A percentile compares a stretch with the other conserved stretches of the same genome.
Evolutionary conservation across 2,329 filamentous ascomycete species (phyloP).

Genomic region (Aspergillus sp.): DNA sequence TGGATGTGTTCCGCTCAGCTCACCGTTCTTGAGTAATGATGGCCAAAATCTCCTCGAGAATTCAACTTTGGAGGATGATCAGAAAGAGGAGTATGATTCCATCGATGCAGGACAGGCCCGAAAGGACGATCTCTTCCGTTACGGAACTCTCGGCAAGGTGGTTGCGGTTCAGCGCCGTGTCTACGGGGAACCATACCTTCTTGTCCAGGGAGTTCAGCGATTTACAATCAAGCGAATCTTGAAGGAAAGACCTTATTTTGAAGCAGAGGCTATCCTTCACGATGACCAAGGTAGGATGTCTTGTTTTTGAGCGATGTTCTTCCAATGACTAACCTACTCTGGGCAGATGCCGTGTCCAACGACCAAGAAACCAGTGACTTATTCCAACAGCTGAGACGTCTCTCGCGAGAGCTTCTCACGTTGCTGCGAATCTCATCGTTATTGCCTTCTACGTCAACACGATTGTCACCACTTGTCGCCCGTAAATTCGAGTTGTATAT

Average conservation of each 20-base stretch:
- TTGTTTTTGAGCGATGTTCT: too few species aligned
- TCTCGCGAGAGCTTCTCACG: conserved; percentile 80
- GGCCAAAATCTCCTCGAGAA: conserved; percentile 72
- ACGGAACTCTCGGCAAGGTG: conserved; percentile 76
- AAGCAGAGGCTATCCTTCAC: conserved; percentile 69
- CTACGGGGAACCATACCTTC: conserved; percentile 70
- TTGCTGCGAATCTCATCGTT: conserved; percentile 80
- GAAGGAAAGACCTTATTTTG: conserved; percentile 79
- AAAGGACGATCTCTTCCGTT: conserved; percentile 73
- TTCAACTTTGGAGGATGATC: conserved; percentile 47
- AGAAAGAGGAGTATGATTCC: conserved; percentile 41
- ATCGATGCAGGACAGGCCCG: conserved; percentile 57
- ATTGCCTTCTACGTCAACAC: conserved; percentile 65
- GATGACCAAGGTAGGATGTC: conserved; percentile 61
- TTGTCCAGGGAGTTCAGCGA: conserved; percentile 80
- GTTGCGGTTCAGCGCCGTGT: conserved; percentile 71
- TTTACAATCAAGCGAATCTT: conserved; percentile 70
- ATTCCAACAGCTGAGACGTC: conserved; percentile 75
- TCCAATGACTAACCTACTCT: conserved; percentile 3
- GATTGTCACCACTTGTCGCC: conserved; percentile 77
- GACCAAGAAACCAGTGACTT: conserved; percentile 64
- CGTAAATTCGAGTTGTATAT: conserved; percentile 85
- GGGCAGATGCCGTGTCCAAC: conserved; percentile 37
- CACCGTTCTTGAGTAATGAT: conserved; percentile 66
- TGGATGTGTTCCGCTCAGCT: conserved; percentile 80